Base-by-base conservation (phyloP, 768 basidiomycete genomes). In the Rhizopogon vinicolor region DNA sequence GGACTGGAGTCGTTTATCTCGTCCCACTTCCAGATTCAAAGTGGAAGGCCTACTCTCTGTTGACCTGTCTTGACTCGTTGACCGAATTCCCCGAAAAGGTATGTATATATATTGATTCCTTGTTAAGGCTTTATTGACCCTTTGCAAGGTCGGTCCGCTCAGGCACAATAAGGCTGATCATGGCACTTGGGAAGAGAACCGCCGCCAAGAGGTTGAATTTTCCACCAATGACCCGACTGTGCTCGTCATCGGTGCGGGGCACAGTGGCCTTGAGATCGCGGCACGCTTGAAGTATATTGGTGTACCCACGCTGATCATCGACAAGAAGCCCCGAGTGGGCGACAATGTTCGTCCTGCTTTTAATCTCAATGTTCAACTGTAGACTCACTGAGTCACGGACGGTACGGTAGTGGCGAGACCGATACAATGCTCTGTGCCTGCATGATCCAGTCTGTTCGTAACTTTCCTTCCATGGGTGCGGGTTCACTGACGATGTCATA, bases 11-110 rank as follows among this genome's bases (percentile, higher is more conserved):
- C 13, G 75, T 77, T 16, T 74, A 84, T 41, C 74, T 88, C 3
- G 74, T 84, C 0, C 85, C 82, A 0, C 57, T 63, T 2, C 71
- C 74, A 2, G 62, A 59, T 31, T 64, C 68, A 14, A 62, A 50
- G 72, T 89, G 88, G 88, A 84, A 80, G 64, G 84, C 83, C 0
- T 78, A 83, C 59, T 73, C 72, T 5, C 59, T 87, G 10, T 84
- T 78, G 60, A 89, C 87, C 0, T 78, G 79, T 52, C 71, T 90
- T 22, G 80, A 85, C 25, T 78, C 75, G 33, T 68, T 89, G 60
- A 79, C 82, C 31, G 80, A 72, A 5, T 76, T 75, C 61, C 83
- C 82, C 0, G 83, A 86, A 62, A 72, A 75, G 67, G 63, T 74
- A 60, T 18, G 51, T 51, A 2, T 5, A 2, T 5, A 10, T 5